Evolutionary conservation across 2,329 filamentous ascomycete species (phyloP).

Genomic region (Neopestalotiopsis rosae): DNA sequence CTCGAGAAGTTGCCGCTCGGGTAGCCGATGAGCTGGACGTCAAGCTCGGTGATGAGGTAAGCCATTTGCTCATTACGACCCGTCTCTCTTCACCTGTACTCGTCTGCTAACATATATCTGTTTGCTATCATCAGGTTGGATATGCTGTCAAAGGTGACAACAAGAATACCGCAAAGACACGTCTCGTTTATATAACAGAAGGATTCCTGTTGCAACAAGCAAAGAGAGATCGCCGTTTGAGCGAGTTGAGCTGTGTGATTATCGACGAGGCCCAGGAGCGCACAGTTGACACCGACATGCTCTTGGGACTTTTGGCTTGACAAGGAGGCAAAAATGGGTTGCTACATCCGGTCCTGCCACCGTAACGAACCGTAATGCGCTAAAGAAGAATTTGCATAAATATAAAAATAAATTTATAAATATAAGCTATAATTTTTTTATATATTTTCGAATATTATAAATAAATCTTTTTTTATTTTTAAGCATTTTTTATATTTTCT

Average conservation of each 20-base stretch:
- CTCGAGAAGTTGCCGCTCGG: background rate
- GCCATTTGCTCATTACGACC: background rate
- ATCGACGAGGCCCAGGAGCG: constrained; percentile 13
- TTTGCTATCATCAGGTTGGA: background rate
- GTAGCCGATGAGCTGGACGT: background rate
- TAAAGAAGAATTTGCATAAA: too few species aligned
- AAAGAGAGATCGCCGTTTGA: background rate
- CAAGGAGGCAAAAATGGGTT: too few species aligned
- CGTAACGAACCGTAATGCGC: too few species aligned
- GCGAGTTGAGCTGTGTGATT: background rate
- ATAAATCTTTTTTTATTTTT: too few species aligned
- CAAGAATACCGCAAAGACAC: background rate
- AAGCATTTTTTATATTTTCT: too few species aligned
- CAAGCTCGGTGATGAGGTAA: background rate
- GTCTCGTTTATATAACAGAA: background rate
- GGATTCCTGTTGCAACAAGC: background rate
- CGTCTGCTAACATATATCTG: background rate
- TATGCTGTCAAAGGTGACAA: constrained; percentile 2
- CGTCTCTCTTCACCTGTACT: background rate
- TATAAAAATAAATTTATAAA: too few species aligned
- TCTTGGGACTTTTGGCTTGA: background rate
- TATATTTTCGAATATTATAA: too few species aligned
- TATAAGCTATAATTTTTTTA: too few species aligned
- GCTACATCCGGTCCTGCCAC: too few species aligned
- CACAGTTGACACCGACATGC: background rate